These are phyloP conservation scores for Colletotrichum euphorbiae DNA, from an alignment of 2,329 filamentous ascomycete genomes.

Conservation along the genomic window DNA sequence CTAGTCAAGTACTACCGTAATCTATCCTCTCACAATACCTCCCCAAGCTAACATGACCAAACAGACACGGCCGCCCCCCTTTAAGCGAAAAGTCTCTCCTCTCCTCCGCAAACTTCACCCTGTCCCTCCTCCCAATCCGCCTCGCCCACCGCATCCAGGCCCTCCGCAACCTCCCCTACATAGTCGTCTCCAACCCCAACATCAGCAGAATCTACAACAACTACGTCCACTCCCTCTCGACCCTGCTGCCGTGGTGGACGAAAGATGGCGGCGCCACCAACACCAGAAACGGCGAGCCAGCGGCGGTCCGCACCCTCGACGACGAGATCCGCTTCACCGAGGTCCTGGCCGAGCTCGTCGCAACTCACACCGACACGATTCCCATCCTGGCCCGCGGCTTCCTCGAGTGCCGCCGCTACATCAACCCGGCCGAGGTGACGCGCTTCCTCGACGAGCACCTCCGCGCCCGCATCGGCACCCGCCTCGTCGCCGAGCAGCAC, in stretches of 20 bases:
- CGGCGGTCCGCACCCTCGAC: slow-evolving; percentile 77
- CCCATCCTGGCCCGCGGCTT: slow-evolving; percentile 92
- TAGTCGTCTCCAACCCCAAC: slow-evolving; percentile 97
- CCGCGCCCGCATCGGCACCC: slow-evolving; percentile 91
- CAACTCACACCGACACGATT: slow-evolving; percentile 95
- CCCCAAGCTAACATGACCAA: no score
- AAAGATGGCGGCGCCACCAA: slow-evolving; percentile 43
- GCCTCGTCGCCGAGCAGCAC: slow-evolving; percentile 95
- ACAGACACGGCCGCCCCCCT: slow-evolving; percentile 81
- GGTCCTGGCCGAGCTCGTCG: slow-evolving; percentile 93
- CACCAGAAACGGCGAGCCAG: slow-evolving; percentile 48
- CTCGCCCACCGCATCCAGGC: slow-evolving; percentile 95
- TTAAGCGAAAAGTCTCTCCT: slow-evolving; percentile 84
- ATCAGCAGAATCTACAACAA: slow-evolving; percentile 96
- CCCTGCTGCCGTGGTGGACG: slow-evolving; percentile 80
- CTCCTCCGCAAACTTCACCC: slow-evolving; percentile 93
- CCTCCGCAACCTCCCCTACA: slow-evolving; percentile 92
- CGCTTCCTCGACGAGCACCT: slow-evolving; percentile 93
- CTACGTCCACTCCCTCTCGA: slow-evolving; percentile 92
- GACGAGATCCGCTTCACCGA: slow-evolving; percentile 94
- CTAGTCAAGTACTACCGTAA: slow-evolving; percentile 76
- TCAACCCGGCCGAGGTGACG: slow-evolving; percentile 84
- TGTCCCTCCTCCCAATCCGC: slow-evolving; percentile 89
- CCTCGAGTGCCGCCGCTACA: slow-evolving; percentile 92
- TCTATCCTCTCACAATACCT: no score